Percentiles rank a stretch among this genome's conserved stretches.
Evolutionary conservation across 1,139 yeast genomes (phyloP).

Genomic region (Hyphopichia fennica): DNA sequence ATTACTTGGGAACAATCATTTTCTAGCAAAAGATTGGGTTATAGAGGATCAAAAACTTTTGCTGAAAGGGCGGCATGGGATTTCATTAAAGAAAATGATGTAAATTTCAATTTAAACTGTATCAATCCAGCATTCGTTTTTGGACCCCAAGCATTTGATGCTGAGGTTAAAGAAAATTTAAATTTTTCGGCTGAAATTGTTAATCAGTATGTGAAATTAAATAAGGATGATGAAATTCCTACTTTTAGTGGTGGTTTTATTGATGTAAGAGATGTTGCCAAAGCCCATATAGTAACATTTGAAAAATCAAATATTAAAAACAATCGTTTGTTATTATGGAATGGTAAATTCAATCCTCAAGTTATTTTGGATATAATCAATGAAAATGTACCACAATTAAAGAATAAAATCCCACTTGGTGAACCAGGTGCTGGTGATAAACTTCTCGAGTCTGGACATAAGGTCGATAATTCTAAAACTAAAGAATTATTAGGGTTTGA

Average conservation of each 20-base stretch:
- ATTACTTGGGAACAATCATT: constrained; percentile 37
- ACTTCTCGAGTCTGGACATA: constrained; percentile 6
- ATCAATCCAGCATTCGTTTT: constrained; percentile 54
- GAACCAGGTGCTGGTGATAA: constrained; percentile 22
- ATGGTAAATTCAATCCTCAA: constrained; percentile 19
- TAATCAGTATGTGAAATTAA: constrained; percentile 9
- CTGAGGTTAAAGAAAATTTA: constrained; percentile 27
- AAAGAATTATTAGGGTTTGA: constrained; percentile 35
- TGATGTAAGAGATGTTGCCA: constrained; percentile 43
- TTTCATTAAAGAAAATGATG: constrained; percentile 24
- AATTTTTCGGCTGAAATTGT: constrained; percentile 32
- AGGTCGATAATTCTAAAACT: constrained; percentile 19
- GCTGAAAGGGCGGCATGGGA: constrained; percentile 44
- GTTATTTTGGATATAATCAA: constrained; percentile 23
- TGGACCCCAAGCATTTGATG: constrained; percentile 41
- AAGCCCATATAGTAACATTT: constrained; percentile 34
- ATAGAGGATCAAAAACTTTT: constrained; percentile 40
- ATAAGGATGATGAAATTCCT: constrained; percentile 6
- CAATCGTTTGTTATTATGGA: constrained; percentile 11
- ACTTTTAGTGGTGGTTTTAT: constrained; percentile 21
- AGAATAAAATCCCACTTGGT: constrained; percentile 30
- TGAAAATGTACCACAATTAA: constrained; percentile 16
- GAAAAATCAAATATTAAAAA: constrained; percentile 20
- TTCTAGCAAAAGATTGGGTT: constrained; percentile 39
- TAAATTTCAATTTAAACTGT: constrained; percentile 42